Evolutionary conservation across 495 filamentous ascomycete genomes (phyloP), one percentile per base, ranked within the genome.

Genomic region (Aspergillus incahuasiensis): DNA sequence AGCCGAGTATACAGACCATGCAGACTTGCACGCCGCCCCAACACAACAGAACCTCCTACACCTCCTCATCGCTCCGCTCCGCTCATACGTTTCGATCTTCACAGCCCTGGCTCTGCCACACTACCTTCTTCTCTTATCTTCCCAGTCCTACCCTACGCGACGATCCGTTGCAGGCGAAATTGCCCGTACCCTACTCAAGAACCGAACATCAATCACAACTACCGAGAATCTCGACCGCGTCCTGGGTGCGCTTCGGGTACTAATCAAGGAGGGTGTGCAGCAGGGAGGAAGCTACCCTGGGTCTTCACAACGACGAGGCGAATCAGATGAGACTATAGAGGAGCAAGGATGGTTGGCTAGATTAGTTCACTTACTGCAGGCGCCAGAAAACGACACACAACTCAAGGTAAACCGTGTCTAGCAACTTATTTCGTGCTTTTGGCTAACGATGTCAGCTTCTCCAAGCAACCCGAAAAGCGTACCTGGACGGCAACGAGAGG

Each of bases 281-380:
- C 86, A 92, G 52, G 85, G 89, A 15, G 79, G 80, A 41, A 89
- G 90, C 22, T 96, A 95, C 63, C 88, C 91, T 11, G 90, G 90
- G 48, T 66, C n/a, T n/a, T n/a, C 80, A 1, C 82, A 85, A 51
- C 73, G 72, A 70, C 86, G 80, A 65, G 87, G 74, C 45, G 87
- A 95, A 60, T 97, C 95, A 1, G 95, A 97, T 39, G 94, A 98
- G 71, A 97, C 92, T 0, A 83, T 97, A 57, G 92, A 97, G 69
- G 94, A 97, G 70, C 94, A 98, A 78, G 94, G 94, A 34, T 95
- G 91, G 87, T 75, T 98, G 46, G 94, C 95, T 40, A 80, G 95
- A 63, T 81, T 98, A 52, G 83, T 96, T 19, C 95, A 98, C 72
- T 76, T 97, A 28, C 82, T 98, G 28, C 76, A 91, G 55, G 86